phyloP scores from a whole-genome alignment of 345 rosid genomes.

The Eucalyptus albens region DNA sequence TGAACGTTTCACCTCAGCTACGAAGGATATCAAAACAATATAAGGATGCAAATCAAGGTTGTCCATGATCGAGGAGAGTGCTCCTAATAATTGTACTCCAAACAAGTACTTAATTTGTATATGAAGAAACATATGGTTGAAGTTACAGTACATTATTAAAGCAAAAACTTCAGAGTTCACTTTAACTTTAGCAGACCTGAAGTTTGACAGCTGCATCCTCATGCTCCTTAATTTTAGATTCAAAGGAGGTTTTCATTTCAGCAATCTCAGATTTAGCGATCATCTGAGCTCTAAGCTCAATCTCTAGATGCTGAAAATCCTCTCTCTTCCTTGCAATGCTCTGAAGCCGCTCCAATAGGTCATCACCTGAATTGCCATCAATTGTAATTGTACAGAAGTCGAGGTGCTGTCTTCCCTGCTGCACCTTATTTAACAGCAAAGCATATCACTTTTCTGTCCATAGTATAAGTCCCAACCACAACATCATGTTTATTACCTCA shows the following conservation, averaged over 20 bases:
- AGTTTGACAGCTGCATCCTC: conserved; percentile 49
- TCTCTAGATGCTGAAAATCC: conserved; percentile 66
- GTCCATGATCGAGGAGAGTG: not conserved
- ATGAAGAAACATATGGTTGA: not conserved
- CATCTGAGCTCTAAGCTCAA: conserved; percentile 68
- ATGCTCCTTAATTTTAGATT: conserved; percentile 52
- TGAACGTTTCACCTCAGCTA: not conserved
- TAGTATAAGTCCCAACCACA: not conserved
- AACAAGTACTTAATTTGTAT: not conserved
- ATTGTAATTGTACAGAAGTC: conserved; percentile 45
- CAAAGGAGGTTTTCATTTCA: conserved; percentile 44
- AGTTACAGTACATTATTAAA: not conserved
- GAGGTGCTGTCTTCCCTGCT: conserved; percentile 71
- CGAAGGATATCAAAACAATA: not conserved
- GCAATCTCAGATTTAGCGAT: conserved; percentile 58
- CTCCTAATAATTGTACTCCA: not conserved
- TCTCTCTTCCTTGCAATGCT: conserved; percentile 50
- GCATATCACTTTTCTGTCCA: not conserved
- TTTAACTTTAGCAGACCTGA: conserved; percentile 24
- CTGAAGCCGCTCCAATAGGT: conserved; percentile 54
- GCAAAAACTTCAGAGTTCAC: not conserved
- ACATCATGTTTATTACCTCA: conserved; percentile 41
- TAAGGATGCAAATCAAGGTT: not conserved
- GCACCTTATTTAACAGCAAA: conserved; percentile 33
- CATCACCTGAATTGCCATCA: conserved; percentile 38